phyloP scores from a whole-genome alignment of 2,329 filamentous ascomycete genomes.

The Fusarium sarcochroum region DNA sequence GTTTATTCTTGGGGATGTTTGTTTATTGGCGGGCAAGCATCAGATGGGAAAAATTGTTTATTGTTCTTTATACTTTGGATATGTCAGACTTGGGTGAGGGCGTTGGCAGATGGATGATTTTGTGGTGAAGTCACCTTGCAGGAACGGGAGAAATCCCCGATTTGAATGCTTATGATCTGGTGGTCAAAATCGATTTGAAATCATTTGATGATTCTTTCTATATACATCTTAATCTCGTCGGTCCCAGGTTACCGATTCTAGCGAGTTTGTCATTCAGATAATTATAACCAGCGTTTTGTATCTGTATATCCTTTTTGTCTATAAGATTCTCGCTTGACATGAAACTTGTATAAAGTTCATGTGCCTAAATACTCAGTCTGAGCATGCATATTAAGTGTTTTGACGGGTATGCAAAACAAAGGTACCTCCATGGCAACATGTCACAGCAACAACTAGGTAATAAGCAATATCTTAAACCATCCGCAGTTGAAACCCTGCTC shows the following conservation, averaged over 20 bases:
- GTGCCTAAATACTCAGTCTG: background rate
- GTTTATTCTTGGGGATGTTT: constrained; percentile 29
- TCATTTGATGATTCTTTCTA: constrained; percentile 44
- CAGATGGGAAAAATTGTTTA: constrained; percentile 34
- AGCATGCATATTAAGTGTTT: background rate
- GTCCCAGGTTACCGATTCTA: constrained; percentile 17
- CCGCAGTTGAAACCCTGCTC: constrained; percentile 76
- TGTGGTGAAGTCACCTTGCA: constrained; percentile 25
- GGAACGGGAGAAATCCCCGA: constrained; percentile 23
- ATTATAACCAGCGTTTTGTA: constrained; percentile 1
- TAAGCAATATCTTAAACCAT: constrained; percentile 59
- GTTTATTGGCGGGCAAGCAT: constrained; percentile 44
- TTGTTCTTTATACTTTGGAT: constrained; percentile 33
- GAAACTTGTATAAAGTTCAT: background rate
- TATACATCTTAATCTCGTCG: constrained; percentile 45
- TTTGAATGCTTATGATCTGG: constrained; percentile 46
- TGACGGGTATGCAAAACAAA: background rate
- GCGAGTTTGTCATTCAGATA: constrained; percentile 14
- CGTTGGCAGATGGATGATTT: constrained; percentile 38
- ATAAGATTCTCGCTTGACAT: background rate
- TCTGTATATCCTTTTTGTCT: background rate
- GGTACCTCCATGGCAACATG: background rate
- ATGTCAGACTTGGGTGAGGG: constrained; percentile 37
- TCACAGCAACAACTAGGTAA: background rate
- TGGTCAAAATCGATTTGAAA: constrained; percentile 35